These are phyloP conservation scores for Golovinomyces cichoracearum DNA, from an alignment of 2,329 filamentous ascomycete genomes.

Conservation along the genomic window DNA sequence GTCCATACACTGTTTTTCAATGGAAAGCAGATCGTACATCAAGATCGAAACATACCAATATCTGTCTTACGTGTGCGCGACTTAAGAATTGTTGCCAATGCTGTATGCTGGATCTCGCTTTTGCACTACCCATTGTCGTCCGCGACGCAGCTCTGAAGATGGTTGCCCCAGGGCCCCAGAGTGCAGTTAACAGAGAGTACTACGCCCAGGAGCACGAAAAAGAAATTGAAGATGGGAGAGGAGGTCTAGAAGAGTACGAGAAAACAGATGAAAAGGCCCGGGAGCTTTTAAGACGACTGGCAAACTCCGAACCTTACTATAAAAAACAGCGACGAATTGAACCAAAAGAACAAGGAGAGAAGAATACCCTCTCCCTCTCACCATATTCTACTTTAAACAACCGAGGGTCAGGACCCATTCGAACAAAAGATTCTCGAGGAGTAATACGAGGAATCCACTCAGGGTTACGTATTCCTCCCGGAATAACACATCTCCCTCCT, in stretches of 20 bases:
- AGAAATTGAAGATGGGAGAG: constrained; percentile 75
- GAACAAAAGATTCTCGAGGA: constrained; percentile 38
- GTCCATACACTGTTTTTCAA: constrained; percentile 83
- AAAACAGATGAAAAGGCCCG: constrained; percentile 93
- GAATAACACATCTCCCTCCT: constrained; percentile 48
- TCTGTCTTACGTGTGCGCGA: constrained; percentile 86
- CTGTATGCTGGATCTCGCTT: constrained; percentile 94
- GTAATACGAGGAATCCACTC: constrained; percentile 16
- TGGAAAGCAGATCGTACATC: constrained; percentile 86
- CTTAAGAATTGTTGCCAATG: constrained; percentile 98
- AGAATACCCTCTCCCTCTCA: too few species aligned
- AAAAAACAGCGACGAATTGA: constrained; percentile 61
- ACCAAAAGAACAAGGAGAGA: constrained; percentile 16
- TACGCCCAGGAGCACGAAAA: constrained; percentile 94
- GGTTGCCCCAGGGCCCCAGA: constrained; percentile 78
- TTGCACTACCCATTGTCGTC: constrained; percentile 81
- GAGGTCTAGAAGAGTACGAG: constrained; percentile 68
- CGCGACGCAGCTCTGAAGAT: constrained; percentile 93
- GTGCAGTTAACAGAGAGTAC: constrained; percentile 84
- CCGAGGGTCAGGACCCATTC: constrained; percentile 46
- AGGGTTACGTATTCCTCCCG: constrained; percentile 34
- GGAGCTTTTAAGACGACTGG: constrained; percentile 59
- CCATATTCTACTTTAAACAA: background rate
- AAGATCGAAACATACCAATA: constrained; percentile 77
- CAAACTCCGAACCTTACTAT: constrained; percentile 86